Evolutionary conservation across 2,329 filamentous ascomycete species (phyloP), one percentile per base, ranked within the genome.

Genomic region (Colletotrichum liaoningense): DNA sequence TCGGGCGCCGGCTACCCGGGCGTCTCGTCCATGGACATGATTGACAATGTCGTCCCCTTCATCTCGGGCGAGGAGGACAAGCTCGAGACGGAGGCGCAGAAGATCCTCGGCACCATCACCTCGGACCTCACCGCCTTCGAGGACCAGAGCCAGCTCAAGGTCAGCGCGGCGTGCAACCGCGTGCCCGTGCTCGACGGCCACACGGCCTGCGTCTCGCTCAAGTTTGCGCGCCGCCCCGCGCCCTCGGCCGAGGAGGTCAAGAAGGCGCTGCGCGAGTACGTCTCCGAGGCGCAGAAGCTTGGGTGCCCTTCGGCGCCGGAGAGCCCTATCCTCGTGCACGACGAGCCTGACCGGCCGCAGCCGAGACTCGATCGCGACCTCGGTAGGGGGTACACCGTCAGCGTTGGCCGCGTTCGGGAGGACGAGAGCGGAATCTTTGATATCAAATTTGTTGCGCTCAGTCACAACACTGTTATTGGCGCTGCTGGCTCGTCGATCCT

Each of bases 61-160:
- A 99, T 98, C 81, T 89, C 90, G 1, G 95, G 95, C 72, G 97
- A 98, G 85, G 97, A 98, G 83, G 95, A 98, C 83, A 98, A 98
- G 87, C 90, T 98, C 35, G 94, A 98, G 87, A 94, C 93, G 3
- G 97, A 98, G 84, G 95, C 97, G 2, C 93, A 94, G 79, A 98
- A 98, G 90, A 98, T 98, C 78, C 89, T 98, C 3, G 96, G 97
- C 65, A 83, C 83, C 42, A 86, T 98, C 78, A 94, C 94, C 79
- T 83, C 84, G 54, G 91, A 93, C 22, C 87, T 89, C 22, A 95
- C 93, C 6, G 93, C 91, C 14, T 95, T 98, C 77, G 86, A 91
- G 65, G 92, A 97, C 81, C 94, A 97, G 83, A 84, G 87, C 16
- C 86, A 88, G 58, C 90, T 98, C 73, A 91, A 90, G 76, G 92